A percentile compares a stretch with the other conserved stretches of the same genome.
Evolutionary conservation across 495 filamentous ascomycete genomes (phyloP).

Genomic region (Extremus antarcticus): DNA sequence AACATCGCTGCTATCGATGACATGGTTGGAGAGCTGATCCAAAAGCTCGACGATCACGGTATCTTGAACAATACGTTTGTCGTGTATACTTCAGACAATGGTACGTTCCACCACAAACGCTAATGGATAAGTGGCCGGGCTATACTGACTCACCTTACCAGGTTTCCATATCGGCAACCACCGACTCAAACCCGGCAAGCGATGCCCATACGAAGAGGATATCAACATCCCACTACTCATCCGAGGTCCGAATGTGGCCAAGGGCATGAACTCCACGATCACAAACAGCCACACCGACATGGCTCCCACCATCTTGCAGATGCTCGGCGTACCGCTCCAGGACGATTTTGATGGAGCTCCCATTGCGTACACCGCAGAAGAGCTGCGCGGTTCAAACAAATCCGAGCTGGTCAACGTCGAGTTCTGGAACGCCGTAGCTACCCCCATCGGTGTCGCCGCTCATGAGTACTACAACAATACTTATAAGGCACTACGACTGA

Average conservation of each 20-base stretch:
- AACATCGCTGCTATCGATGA: slow-evolving; percentile 58
- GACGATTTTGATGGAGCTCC: slow-evolving; percentile 20
- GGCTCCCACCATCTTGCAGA: slow-evolving; percentile 50
- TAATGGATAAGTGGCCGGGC: too few species aligned
- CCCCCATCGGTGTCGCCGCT: slow-evolving; percentile 10
- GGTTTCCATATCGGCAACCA: slow-evolving; percentile 61
- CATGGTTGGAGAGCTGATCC: slow-evolving; percentile 48
- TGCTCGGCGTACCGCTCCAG: slow-evolving; percentile 32
- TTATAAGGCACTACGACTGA: slow-evolving; percentile 21
- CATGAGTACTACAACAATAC: slow-evolving; percentile 21
- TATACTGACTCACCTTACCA: too few species aligned
- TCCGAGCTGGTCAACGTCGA: slow-evolving; percentile 36
- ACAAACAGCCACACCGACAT: slow-evolving; percentile 60
- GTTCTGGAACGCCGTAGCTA: slow-evolving; percentile 22
- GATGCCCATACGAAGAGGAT: slow-evolving; percentile 60
- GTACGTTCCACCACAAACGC: slow-evolving; percentile 20
- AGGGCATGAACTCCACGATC: slow-evolving; percentile 30
- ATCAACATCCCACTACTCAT: slow-evolving; percentile 54
- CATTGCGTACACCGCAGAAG: slow-evolving; percentile 18
- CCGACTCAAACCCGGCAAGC: slow-evolving; percentile 57
- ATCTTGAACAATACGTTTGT: slow-evolving; percentile 38
- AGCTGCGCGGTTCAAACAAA: slow-evolving; percentile 12
- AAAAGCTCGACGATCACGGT: slow-evolving; percentile 28
- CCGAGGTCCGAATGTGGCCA: slow-evolving; percentile 22
- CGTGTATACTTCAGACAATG: slow-evolving; percentile 61